These are phyloP conservation scores for Verbena officinalis DNA, from an alignment of 257 asterid genomes.

Conservation along the genomic window DNA sequence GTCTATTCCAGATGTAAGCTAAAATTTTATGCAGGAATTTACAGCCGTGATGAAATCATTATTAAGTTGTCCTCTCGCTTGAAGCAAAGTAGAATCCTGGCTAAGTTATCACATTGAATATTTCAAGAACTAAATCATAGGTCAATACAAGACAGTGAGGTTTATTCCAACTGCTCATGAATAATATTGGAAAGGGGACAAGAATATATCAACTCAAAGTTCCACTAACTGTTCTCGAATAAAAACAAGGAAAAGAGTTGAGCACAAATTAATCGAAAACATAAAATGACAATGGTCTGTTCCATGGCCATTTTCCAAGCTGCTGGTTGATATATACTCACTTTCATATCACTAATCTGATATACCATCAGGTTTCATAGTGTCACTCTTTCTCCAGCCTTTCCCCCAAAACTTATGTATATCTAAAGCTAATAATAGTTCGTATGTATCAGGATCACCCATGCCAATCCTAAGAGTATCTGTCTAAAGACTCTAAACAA, in stretches of 20 bases:
- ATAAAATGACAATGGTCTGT: background rate
- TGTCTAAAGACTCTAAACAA: background rate
- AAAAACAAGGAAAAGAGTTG: background rate
- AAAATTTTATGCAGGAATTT: slow-evolving; percentile 18
- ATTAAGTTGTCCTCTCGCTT: background rate
- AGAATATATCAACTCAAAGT: background rate
- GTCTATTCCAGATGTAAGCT: background rate
- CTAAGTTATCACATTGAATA: slow-evolving; percentile 5
- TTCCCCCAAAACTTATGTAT: too few relatives aligned
- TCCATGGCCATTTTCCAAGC: background rate
- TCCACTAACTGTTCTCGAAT: background rate
- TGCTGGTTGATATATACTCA: too few relatives aligned
- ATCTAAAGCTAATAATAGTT: background rate
- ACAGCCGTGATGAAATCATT: background rate
- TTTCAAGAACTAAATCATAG: slow-evolving; percentile 17
- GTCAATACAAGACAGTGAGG: background rate
- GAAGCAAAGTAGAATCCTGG: slow-evolving; percentile 11
- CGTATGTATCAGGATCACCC: background rate
- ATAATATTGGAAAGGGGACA: background rate
- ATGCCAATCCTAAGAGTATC: background rate
- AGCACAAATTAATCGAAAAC: background rate
- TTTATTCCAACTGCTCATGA: background rate
- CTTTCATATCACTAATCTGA: too few relatives aligned
- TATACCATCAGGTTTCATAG: too few relatives aligned
- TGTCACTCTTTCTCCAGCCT: too few relatives aligned